phyloP scores from a whole-genome alignment of 1,284 basidiomycete species.

The Waitea zeae region DNA sequence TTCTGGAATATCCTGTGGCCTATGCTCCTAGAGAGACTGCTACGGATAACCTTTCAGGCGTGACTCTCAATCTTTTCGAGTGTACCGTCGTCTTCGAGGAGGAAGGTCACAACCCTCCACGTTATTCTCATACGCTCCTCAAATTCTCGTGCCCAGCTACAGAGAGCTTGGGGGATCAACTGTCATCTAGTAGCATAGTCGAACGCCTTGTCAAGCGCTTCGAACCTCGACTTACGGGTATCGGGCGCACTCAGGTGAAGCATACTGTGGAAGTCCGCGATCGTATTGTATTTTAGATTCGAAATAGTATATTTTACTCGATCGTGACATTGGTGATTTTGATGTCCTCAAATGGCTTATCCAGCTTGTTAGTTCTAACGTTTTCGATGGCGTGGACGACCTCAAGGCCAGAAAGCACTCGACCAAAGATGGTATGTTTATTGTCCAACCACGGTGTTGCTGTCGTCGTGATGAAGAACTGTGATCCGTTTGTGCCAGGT shows the following conservation, averaged over 20 bases:
- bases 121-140: too few relatives aligned
- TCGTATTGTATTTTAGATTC: too few relatives aligned
- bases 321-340: conserved; percentile 70
- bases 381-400: conserved; percentile 44
- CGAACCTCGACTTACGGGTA: too few relatives aligned
- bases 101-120: too few relatives aligned
- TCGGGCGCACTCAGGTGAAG: too few relatives aligned
- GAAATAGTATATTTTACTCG: too few relatives aligned
- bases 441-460: conserved; percentile 93
- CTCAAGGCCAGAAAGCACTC: conserved; percentile 45
- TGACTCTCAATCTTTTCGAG: neutral
- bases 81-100: neutral
- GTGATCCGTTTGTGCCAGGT: conserved; percentile 83
- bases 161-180: too few relatives aligned
- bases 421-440: conserved; percentile 90
- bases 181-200: too few relatives aligned
- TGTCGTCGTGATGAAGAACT: conserved; percentile 98
- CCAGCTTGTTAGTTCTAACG: conserved; percentile 59
- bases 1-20: conserved; percentile 41
- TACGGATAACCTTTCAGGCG: neutral
- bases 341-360: conserved; percentile 84
- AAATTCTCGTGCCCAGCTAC: too few relatives aligned
- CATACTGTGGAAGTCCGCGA: too few relatives aligned
- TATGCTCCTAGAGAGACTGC: conserved; percentile 21
- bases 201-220: too few relatives aligned